A percentile compares a stretch with the other conserved stretches of the same genome.
Conservation (phyloP, 1,139 yeast genomes). For the Suhomyces taliae region DNA sequence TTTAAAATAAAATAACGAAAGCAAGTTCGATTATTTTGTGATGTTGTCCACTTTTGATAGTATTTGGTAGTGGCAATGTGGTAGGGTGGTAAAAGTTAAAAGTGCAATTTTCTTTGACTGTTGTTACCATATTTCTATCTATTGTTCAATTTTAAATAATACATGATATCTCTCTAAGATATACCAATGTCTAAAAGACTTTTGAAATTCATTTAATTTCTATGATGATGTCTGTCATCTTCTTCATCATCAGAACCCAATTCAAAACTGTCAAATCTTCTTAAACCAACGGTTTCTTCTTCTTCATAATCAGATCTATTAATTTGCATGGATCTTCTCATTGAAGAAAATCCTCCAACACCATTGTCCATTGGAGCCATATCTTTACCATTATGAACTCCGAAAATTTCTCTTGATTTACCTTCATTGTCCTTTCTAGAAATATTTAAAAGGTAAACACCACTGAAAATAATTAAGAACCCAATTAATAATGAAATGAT, state of each 20-base stretch:
- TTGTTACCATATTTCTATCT: background rate
- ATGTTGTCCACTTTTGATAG: too few species aligned
- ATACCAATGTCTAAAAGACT: background rate
- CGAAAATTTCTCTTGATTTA: constrained; percentile 55
- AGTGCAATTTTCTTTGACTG: background rate
- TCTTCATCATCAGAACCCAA: constrained; percentile 45
- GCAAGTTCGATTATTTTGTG: too few species aligned
- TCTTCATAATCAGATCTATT: constrained; percentile 48
- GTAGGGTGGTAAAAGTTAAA: too few species aligned
- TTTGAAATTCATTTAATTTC: background rate
- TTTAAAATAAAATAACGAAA: too few species aligned
- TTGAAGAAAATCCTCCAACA: constrained; percentile 67
- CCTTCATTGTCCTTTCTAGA: constrained; percentile 67
- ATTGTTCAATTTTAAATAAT: background rate
- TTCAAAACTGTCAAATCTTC: constrained; percentile 65
- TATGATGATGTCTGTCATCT: background rate
- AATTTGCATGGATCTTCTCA: constrained; percentile 66
- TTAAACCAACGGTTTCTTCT: constrained; percentile 58
- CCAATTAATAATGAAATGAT: constrained; percentile 86
- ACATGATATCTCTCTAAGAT: background rate
- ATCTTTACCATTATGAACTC: constrained; percentile 57
- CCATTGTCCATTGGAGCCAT: constrained; percentile 81
- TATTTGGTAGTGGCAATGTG: too few species aligned
- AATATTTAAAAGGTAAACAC: constrained; percentile 80
- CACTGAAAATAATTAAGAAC: constrained; percentile 81